phyloP scores from a whole-genome alignment of 2,329 filamentous ascomycete genomes.

The Calonectria henricotiae region DNA sequence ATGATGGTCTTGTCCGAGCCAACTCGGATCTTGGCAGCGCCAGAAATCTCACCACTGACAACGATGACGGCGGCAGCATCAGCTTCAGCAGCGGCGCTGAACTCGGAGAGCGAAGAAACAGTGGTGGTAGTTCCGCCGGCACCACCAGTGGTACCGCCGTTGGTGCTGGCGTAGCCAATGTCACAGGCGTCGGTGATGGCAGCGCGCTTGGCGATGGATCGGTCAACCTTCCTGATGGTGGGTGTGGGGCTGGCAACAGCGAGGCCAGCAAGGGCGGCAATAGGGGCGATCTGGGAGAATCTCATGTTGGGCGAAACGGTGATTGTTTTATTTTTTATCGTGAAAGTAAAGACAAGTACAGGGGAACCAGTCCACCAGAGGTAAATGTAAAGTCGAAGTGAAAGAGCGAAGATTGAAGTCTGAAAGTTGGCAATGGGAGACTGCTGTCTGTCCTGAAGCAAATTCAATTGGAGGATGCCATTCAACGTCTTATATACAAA shows the following conservation, averaged over 20 bases:
- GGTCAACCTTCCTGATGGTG: slow-evolving; percentile 50
- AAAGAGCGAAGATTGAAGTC: background rate
- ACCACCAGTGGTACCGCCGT: slow-evolving; percentile 67
- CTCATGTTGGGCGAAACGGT: slow-evolving; percentile 51
- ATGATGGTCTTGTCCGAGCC: slow-evolving; percentile 66
- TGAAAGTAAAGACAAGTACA: slow-evolving; percentile 13
- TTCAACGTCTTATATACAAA: slow-evolving; percentile 11
- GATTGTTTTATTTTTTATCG: no score
- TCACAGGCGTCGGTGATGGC: slow-evolving; percentile 57
- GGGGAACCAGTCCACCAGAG: slow-evolving; percentile 31
- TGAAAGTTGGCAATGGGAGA: slow-evolving; percentile 27
- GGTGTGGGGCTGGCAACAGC: slow-evolving; percentile 55
- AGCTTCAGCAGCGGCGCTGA: slow-evolving; percentile 65
- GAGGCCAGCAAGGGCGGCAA: slow-evolving; percentile 52
- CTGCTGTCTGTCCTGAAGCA: slow-evolving; percentile 22
- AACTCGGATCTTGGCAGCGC: slow-evolving; percentile 60
- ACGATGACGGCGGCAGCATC: slow-evolving; percentile 62
- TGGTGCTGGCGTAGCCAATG: slow-evolving; percentile 58
- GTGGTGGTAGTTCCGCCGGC: slow-evolving; percentile 67
- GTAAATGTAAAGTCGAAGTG: slow-evolving; percentile 12
- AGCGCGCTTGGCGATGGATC: slow-evolving; percentile 56
- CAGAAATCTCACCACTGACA: slow-evolving; percentile 61
- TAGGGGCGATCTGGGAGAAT: slow-evolving; percentile 52
- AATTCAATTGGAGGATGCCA: background rate
- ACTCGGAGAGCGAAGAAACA: slow-evolving; percentile 60